Conservation (phyloP, 2,329 filamentous ascomycete species). For the Rosellinia necatrix region DNA sequence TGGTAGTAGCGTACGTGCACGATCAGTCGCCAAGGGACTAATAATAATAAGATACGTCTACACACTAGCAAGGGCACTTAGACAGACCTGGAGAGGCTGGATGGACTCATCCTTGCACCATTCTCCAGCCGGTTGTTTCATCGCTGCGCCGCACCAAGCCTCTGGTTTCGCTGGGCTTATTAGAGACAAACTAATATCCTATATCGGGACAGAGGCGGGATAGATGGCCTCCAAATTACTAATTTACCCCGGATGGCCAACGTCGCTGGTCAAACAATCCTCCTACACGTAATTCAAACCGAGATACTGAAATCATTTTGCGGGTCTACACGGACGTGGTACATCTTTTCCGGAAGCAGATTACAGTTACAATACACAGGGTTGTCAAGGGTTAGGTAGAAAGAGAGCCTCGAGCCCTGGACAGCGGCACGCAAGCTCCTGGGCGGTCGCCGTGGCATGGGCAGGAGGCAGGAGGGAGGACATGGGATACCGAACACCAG, state of each 20-base stretch:
- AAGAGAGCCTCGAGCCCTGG: neutral
- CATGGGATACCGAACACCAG: no score
- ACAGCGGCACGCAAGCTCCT: no score
- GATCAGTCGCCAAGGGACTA: slow-evolving; percentile 12
- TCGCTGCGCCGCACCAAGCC: slow-evolving; percentile 25
- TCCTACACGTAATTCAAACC: slow-evolving; percentile 8
- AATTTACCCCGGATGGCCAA: slow-evolving; percentile 28
- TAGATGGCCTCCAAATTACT: slow-evolving; percentile 10
- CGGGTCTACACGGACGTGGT: slow-evolving; percentile 13
- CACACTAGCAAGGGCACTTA: neutral
- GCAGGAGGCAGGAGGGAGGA: no score
- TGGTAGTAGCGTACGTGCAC: neutral
- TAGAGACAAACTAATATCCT: slow-evolving; percentile 15
- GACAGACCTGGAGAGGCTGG: slow-evolving; percentile 11
- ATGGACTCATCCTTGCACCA: slow-evolving; percentile 19
- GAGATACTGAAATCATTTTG: slow-evolving; percentile 18
- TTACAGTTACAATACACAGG: neutral
- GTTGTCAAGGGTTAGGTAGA: no score
- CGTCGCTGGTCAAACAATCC: slow-evolving; percentile 2
- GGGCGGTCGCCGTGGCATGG: no score
- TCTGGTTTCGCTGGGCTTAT: slow-evolving; percentile 27
- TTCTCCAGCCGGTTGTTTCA: slow-evolving; percentile 30
- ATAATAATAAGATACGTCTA: slow-evolving; percentile 15
- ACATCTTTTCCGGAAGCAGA: neutral
- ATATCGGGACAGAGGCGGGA: slow-evolving; percentile 8